phyloP scores from a whole-genome alignment of 805 yeast species.

The Metschnikowia bowlesiae region DNA sequence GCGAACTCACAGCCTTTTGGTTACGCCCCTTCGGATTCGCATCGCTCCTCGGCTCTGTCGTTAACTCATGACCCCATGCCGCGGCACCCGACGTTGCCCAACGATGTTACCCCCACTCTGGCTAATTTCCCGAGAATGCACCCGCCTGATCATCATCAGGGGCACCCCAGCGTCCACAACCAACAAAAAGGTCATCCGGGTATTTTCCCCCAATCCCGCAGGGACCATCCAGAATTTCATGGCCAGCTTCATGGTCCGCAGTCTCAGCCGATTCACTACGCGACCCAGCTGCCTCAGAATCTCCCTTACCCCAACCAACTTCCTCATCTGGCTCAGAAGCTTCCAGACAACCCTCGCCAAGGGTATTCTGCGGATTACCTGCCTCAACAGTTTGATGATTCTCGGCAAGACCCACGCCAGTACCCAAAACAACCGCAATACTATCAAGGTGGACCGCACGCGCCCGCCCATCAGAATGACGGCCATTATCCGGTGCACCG shows the following conservation, averaged over 20 bases:
- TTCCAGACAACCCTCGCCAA: not conserved
- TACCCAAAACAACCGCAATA: not conserved
- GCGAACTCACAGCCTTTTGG: not conserved
- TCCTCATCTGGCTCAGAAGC: not conserved
- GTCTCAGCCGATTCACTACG: not conserved
- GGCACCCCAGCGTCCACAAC: not conserved
- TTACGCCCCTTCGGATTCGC: not conserved
- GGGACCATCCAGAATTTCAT: not conserved
- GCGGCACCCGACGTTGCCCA: not conserved
- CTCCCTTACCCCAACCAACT: not conserved
- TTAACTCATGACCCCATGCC: conserved; percentile 1
- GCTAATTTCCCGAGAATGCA: not conserved
- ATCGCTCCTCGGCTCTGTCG: conserved; percentile 4
- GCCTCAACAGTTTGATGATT: not conserved
- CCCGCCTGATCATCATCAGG: not conserved
- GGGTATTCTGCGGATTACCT: not conserved
- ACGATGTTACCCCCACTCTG: not conserved
- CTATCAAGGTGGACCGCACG: not conserved
- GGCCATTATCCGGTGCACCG: not conserved
- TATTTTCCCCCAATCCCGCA: not conserved
- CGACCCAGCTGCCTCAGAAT: not conserved
- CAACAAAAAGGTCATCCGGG: not conserved
- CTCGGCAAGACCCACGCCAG: not conserved
- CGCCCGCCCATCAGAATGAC: not conserved
- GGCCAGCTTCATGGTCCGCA: not conserved